phyloP scores from a whole-genome alignment of 2,329 filamentous ascomycete genomes.

The Furcasterigmium sp. region DNA sequence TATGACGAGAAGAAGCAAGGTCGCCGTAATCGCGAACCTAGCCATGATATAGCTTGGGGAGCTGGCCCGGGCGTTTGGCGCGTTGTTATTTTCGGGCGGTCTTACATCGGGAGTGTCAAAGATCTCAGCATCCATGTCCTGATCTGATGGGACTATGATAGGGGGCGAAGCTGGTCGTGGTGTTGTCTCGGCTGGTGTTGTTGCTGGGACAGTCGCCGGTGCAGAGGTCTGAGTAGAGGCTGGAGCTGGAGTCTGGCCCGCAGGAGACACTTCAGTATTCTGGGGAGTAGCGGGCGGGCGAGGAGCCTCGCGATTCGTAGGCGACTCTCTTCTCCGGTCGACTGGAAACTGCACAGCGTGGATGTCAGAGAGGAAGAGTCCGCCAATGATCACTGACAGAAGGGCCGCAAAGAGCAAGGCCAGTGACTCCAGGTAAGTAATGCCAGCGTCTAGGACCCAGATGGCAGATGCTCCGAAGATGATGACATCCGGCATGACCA shows the following conservation, averaged over 20 bases:
- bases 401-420: constrained; percentile 46
- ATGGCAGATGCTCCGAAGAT: constrained; percentile 51
- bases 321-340: constrained; percentile 26
- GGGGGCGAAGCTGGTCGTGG: constrained; percentile 26
- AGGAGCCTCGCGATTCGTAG: constrained; percentile 17
- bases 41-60: constrained; percentile 34
- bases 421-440: constrained; percentile 52
- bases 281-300: constrained; percentile 16
- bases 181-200: constrained; percentile 8
- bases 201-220: constrained; percentile 7
- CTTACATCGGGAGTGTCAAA: not conserved
- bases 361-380: constrained; percentile 54
- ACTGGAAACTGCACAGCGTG: constrained; percentile 57
- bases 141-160: constrained; percentile 58
- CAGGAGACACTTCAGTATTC: constrained; percentile 14
- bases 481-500: constrained; percentile 59
- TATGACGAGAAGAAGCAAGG: constrained; percentile 52
- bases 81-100: not conserved
- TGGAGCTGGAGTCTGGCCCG: constrained; percentile 16
- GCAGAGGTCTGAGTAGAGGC: not conserved
- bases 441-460: constrained; percentile 50
- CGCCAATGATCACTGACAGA: constrained; percentile 51
- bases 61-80: constrained; percentile 11
- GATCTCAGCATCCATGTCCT: constrained; percentile 59
- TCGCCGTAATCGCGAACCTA: constrained; percentile 50